Evolutionary conservation across 495 filamentous ascomycete species (phyloP).

Genomic region (Xylaria castorea): DNA sequence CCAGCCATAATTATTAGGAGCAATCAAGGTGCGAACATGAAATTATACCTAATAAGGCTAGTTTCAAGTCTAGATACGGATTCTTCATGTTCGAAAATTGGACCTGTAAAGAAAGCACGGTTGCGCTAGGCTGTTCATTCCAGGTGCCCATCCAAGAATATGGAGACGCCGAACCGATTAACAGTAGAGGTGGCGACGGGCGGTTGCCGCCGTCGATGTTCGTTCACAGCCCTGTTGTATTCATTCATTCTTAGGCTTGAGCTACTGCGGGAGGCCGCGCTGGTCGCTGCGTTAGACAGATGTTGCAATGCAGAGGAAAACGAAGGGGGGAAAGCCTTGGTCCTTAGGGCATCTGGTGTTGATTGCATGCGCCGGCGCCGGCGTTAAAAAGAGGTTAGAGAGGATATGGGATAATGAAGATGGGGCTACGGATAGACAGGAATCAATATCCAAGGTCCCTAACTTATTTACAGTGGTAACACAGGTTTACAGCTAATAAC

Average conservation of each 20-base stretch:
- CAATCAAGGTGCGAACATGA: too few relatives aligned
- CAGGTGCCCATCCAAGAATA: neutral
- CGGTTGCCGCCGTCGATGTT: conserved; percentile 7
- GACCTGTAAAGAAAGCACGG: too few relatives aligned
- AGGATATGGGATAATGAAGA: neutral
- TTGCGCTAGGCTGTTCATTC: conserved; percentile 1
- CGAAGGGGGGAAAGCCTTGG: too few relatives aligned
- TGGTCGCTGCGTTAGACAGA: neutral
- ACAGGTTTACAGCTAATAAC: neutral
- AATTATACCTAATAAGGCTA: too few relatives aligned
- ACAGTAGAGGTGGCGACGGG: neutral
- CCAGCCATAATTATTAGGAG: too few relatives aligned
- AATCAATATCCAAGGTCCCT: neutral
- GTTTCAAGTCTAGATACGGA: too few relatives aligned
- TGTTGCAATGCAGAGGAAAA: neutral
- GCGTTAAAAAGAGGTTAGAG: neutral
- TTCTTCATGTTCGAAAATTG: too few relatives aligned
- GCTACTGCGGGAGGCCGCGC: neutral
- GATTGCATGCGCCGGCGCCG: neutral
- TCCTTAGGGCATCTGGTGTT: too few relatives aligned
- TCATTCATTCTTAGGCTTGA: neutral
- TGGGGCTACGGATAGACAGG: neutral
- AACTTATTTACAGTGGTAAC: neutral
- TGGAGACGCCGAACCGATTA: neutral
- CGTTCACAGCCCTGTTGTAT: neutral